Conservation (phyloP, 2,329 filamentous ascomycete genomes). For the Cytospora chrysosperma region DNA sequence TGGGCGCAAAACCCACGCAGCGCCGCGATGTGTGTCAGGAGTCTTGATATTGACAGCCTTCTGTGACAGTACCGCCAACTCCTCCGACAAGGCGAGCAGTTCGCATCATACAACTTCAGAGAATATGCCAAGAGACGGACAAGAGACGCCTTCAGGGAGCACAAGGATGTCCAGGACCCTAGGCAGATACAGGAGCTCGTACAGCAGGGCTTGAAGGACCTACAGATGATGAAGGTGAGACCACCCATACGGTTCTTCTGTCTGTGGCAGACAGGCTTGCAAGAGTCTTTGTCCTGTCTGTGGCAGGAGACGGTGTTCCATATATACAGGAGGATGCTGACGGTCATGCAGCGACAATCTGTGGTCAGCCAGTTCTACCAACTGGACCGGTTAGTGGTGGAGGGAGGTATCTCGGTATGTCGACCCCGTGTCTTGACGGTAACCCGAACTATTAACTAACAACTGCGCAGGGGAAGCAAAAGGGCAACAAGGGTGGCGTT, state of each 20-base stretch:
- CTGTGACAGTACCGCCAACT: conserved; percentile 79
- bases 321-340: conserved; percentile 16
- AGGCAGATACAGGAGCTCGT: conserved; percentile 82
- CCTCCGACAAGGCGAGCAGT: conserved; percentile 80
- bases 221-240: conserved; percentile 85
- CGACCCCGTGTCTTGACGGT: neutral
- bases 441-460: conserved; percentile 15
- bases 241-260: neutral
- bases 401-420: conserved; percentile 76
- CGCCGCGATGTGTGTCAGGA: neutral
- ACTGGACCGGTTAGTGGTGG: conserved; percentile 85
- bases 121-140: conserved; percentile 93
- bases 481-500: conserved; percentile 63
- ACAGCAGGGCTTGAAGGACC: conserved; percentile 80
- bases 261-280: neutral
- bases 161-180: conserved; percentile 69
- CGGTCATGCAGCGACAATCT: conserved; percentile 74
- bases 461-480: conserved; percentile 64
- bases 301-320: neutral
- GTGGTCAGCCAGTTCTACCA: conserved; percentile 94
- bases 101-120: conserved; percentile 95
- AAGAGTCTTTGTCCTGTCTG: neutral
- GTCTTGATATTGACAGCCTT: conserved; percentile 11
- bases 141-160: conserved; percentile 83
- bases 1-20: neutral